phyloP scores from a whole-genome alignment of 805 yeast genomes.

The Lipomyces chichibuensis region DNA sequence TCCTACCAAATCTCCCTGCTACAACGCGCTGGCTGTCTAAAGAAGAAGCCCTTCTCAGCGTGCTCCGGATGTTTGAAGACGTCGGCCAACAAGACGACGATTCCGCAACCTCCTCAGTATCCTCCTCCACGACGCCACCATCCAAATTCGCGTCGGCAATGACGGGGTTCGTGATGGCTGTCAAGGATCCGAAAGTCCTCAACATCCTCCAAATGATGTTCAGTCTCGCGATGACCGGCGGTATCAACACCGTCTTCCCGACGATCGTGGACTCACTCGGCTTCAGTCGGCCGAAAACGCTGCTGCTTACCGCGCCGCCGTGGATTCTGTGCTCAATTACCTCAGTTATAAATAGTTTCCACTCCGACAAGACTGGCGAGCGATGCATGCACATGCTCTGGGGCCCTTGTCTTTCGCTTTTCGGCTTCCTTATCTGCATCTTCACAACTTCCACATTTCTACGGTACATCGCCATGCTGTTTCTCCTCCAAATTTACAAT shows the following conservation, averaged over 20 bases:
- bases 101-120: conserved; percentile 32
- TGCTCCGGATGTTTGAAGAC: conserved; percentile 47
- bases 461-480: conserved; percentile 58
- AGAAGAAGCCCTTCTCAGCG: conserved; percentile 52
- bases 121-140: background rate
- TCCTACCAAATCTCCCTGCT: conserved; percentile 58
- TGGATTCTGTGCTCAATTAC: conserved; percentile 32
- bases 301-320: conserved; percentile 47
- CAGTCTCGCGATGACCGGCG: conserved; percentile 60
- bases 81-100: conserved; percentile 48
- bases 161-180: conserved; percentile 32
- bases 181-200: conserved; percentile 38
- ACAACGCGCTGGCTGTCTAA: conserved; percentile 53
- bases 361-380: conserved; percentile 33
- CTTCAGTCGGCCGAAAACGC: conserved; percentile 54
- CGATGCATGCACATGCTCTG: conserved; percentile 52
- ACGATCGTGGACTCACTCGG: conserved; percentile 61
- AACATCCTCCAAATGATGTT: conserved; percentile 32
- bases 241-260: conserved; percentile 55
- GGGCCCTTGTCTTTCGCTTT: conserved; percentile 51
- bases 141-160: conserved; percentile 3
- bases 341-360: conserved; percentile 26
- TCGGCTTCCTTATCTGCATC: conserved; percentile 55
- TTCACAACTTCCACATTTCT: conserved; percentile 58
- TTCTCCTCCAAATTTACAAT: conserved; percentile 61